These are phyloP conservation scores for Periglandula ipomoeae DNA, from an alignment of 2,329 filamentous ascomycete genomes.

Conservation along the genomic window DNA sequence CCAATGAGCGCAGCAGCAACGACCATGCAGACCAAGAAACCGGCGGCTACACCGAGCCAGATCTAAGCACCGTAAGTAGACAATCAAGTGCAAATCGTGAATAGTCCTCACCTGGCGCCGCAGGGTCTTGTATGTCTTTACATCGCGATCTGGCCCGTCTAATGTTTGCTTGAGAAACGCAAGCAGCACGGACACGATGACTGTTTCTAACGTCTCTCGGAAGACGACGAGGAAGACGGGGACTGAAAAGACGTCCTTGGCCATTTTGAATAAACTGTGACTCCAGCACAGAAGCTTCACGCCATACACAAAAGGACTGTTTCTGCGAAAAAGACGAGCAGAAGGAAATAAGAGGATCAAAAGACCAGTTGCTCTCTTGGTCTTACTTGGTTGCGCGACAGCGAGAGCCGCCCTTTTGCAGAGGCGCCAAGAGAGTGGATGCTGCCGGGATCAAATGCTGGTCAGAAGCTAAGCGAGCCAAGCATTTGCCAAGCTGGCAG, in stretches of 20 bases:
- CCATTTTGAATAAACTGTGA: slow-evolving; percentile 31
- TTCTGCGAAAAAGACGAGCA: neutral
- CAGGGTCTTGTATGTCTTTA: slow-evolving; percentile 55
- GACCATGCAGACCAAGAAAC: slow-evolving; percentile 54
- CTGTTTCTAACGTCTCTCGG: slow-evolving; percentile 73
- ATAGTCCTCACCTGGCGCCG: slow-evolving; percentile 46
- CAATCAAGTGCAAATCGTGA: neutral
- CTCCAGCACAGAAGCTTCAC: neutral
- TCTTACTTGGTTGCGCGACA: no score
- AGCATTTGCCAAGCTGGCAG: neutral
- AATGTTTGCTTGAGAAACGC: slow-evolving; percentile 79
- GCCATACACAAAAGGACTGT: neutral
- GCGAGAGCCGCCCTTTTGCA: neutral
- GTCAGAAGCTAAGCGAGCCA: no score
- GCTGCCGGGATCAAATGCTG: no score
- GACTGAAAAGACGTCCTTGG: slow-evolving; percentile 64
- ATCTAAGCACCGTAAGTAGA: slow-evolving; percentile 16
- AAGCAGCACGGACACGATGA: slow-evolving; percentile 77
- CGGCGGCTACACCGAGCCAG: slow-evolving; percentile 57
- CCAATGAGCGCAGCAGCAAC: slow-evolving; percentile 62
- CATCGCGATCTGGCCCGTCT: slow-evolving; percentile 52
- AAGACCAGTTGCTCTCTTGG: no score
- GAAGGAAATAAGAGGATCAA: no score
- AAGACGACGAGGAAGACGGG: slow-evolving; percentile 88
- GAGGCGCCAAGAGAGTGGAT: neutral